phyloP scores from a whole-genome alignment of 2,329 filamentous ascomycete genomes.

The Fusarium agapanthi region DNA sequence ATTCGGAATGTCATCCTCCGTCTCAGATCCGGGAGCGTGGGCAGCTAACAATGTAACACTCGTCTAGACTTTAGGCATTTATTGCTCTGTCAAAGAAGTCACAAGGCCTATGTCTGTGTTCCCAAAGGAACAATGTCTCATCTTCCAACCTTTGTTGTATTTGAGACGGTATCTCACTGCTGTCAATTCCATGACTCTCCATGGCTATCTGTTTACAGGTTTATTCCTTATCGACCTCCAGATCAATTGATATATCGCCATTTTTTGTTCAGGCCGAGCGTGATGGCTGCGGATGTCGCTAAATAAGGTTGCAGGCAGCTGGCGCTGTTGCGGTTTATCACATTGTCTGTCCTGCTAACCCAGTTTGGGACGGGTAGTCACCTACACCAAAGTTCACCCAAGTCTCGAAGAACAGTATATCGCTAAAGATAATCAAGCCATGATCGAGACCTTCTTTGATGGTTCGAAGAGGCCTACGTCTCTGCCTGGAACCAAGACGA shows the following conservation, averaged over 20 bases:
- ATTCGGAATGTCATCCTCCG: background rate
- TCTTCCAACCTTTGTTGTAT: rapidly evolving
- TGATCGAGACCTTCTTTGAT: rapidly evolving
- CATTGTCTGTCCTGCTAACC: background rate
- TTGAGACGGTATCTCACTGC: rapidly evolving
- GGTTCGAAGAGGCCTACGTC: rapidly evolving
- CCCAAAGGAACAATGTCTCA: background rate
- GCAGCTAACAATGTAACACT: background rate
- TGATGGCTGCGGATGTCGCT: rapidly evolving
- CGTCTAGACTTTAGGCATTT: background rate
- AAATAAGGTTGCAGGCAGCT: background rate
- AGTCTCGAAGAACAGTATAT: background rate
- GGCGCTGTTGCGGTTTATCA: background rate
- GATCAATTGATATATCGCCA: rapidly evolving
- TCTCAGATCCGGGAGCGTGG: background rate
- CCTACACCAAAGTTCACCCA: rapidly evolving
- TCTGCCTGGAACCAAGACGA: background rate
- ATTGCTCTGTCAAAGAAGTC: background rate
- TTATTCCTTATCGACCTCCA: rapidly evolving
- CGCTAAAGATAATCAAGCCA: rapidly evolving
- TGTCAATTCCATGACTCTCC: rapidly evolving
- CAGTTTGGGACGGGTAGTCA: rapidly evolving
- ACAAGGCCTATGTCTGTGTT: rapidly evolving
- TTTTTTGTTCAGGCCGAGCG: rapidly evolving
- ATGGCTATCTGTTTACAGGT: rapidly evolving